Evolutionary conservation across 495 filamentous ascomycete species (phyloP).

Genomic region (Aspergillus saccharolyticus): DNA sequence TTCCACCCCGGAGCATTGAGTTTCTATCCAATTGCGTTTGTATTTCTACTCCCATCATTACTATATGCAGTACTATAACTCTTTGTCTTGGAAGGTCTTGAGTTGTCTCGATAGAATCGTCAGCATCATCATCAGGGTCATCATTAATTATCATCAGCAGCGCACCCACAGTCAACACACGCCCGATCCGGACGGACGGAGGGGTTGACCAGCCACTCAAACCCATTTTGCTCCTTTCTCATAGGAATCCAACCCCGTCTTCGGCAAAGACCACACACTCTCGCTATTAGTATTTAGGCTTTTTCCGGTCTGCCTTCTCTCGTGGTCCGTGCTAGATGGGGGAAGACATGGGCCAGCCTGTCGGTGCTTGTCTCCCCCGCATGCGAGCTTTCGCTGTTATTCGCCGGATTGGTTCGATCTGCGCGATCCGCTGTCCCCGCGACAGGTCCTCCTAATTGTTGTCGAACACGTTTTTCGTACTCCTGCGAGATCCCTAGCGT

Average conservation of each 20-base stretch:
- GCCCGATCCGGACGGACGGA: neutral
- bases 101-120: neutral
- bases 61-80: neutral
- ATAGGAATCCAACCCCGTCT: neutral
- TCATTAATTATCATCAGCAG: neutral
- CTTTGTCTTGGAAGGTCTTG: neutral
- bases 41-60: neutral
- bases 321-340: conserved; percentile 31
- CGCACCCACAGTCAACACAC: neutral
- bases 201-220: neutral
- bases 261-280: neutral
- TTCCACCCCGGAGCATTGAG: neutral
- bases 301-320: neutral
- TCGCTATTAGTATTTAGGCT: neutral
- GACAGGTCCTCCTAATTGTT: conserved; percentile 26
- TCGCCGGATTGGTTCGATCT: conserved; percentile 1
- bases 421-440: neutral
- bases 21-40: neutral
- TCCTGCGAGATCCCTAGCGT: conserved; percentile 44
- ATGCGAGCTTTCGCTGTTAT: neutral
- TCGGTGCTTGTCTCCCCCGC: conserved; percentile 3
- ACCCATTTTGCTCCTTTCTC: neutral
- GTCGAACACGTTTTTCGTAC: conserved; percentile 39
- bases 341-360: conserved; percentile 41
- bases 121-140: neutral